These are phyloP conservation scores for Paramecium tetraurelia DNA, from an alignment of 73 alveolate species.

Conservation along the genomic window DNA sequence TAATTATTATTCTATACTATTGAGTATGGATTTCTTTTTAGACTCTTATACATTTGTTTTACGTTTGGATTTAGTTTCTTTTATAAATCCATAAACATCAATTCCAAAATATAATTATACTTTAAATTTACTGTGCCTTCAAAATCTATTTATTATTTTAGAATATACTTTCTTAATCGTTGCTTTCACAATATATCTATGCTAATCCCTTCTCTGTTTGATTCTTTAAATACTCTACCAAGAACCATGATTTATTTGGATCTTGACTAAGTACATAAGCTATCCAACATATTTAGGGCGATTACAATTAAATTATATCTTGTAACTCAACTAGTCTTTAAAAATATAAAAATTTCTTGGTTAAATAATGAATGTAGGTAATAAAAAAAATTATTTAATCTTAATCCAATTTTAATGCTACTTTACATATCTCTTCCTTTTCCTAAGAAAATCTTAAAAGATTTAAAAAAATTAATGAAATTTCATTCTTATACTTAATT, in stretches of 20 bases:
- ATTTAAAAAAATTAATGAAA: background rate
- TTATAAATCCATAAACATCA: background rate
- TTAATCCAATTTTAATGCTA: background rate
- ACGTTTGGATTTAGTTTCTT: background rate
- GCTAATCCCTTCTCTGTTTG: background rate
- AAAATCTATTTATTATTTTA: background rate
- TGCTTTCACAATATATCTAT: background rate
- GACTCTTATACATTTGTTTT: background rate
- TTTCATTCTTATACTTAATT: background rate
- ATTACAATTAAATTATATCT: background rate
- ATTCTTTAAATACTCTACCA: background rate
- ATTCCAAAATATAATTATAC: background rate
- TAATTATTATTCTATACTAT: background rate
- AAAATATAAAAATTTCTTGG: background rate
- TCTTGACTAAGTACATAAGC: background rate
- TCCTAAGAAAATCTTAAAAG: background rate
- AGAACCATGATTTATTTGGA: slow-evolving; percentile 3
- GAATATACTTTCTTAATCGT: background rate
- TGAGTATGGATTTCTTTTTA: background rate
- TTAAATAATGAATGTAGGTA: background rate
- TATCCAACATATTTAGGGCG: background rate
- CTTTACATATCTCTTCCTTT: background rate
- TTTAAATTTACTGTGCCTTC: background rate
- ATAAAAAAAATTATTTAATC: background rate
- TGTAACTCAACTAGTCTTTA: background rate